These are phyloP conservation scores for Daedaleopsis sinensis DNA, from an alignment of 768 basidiomycete genomes.

Conservation along the genomic window DNA sequence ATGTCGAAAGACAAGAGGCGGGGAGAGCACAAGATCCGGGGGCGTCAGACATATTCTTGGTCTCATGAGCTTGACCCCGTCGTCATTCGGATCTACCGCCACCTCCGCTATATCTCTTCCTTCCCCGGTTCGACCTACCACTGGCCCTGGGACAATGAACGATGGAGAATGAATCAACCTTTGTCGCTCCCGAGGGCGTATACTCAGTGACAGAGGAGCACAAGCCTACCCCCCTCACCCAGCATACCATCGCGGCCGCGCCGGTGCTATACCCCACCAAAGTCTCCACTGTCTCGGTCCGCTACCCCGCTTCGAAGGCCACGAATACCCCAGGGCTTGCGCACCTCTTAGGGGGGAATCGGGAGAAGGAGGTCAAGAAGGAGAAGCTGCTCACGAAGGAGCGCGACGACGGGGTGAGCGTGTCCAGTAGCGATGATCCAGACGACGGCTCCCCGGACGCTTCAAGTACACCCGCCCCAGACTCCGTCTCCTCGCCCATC, in stretches of 20 bases:
- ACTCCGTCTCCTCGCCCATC: slow-evolving; percentile 37
- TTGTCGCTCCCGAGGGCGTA: slow-evolving; percentile 89
- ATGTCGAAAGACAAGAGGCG: slow-evolving; percentile 21
- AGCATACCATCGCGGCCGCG: slow-evolving; percentile 37
- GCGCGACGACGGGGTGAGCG: slow-evolving; percentile 60
- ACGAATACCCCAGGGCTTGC: slow-evolving; percentile 63
- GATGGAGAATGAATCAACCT: slow-evolving; percentile 85
- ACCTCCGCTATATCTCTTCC: slow-evolving; percentile 17
- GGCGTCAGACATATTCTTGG: slow-evolving; percentile 4
- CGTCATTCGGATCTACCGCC: slow-evolving; percentile 10
- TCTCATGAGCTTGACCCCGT: slow-evolving; percentile 20
- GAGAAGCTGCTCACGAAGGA: slow-evolving; percentile 31
- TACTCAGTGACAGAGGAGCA: slow-evolving; percentile 89
- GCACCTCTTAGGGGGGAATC: slow-evolving; percentile 68
- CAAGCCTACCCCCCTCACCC: slow-evolving; percentile 57
- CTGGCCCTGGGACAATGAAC: slow-evolving; percentile 27
- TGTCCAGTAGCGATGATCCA: slow-evolving; percentile 82
- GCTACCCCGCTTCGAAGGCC: slow-evolving; percentile 59
- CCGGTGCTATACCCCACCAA: slow-evolving; percentile 56
- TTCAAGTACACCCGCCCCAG: slow-evolving; percentile 30
- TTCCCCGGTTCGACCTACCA: slow-evolving; percentile 10
- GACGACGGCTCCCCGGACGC: slow-evolving; percentile 54
- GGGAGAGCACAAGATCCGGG: slow-evolving; percentile 30
- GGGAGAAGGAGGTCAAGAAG: slow-evolving; percentile 50
- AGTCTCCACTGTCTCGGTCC: slow-evolving; percentile 62